Base-by-base conservation (phyloP, 176 grass and related monocot genomes). In the Rhipidocladum racemiflorum region DNA sequence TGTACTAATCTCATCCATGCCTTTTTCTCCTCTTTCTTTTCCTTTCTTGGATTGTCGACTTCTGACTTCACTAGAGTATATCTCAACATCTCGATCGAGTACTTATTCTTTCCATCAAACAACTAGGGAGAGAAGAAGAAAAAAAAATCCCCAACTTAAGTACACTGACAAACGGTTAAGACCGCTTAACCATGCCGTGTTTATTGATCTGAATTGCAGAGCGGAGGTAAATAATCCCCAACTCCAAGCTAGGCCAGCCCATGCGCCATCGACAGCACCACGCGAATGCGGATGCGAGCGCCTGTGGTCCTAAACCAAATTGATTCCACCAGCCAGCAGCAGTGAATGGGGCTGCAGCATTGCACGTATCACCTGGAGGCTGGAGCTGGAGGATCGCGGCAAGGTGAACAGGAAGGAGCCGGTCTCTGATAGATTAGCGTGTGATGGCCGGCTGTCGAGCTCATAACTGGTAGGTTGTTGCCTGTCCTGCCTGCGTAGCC, bases 311-410 rank as follows among this genome's bases (percentile, higher is more conserved):
- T 64, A 2, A 20, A 24, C n/a, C 34, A 10, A 12, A 73, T 25
- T 10, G 16, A 70, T n/a, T 59, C 43, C 66, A 66, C 43, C 3
- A 24, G 13, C 12, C n/a, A 24, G 44, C 12, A 11, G 20, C 12
- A 23, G 2, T 4, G n/a, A 44, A 69, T 23, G 40, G 40, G 21
- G 38, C 63, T 42, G 30, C 3, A n/a, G 13, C 45, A 10, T 14
- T 27, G 76, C 76, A 53, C 17, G 68, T 38, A 39, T 64, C 77
- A 50, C 70, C 78, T 87, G 85, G 27, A 87, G 38, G 62, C 78
- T 87, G 85, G 27, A 87, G 38, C 56, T 13, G 56, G n/a, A 25
- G 56, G 23, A 25, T 11, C 16, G 21, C 39, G 8, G n/a, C 24
- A 46, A 1, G 57, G n/a, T 63, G 32, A 4, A 32, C 1, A 5